Base-by-base conservation (phyloP, 345 rosid species). In the Hibiscus trionum region DNA sequence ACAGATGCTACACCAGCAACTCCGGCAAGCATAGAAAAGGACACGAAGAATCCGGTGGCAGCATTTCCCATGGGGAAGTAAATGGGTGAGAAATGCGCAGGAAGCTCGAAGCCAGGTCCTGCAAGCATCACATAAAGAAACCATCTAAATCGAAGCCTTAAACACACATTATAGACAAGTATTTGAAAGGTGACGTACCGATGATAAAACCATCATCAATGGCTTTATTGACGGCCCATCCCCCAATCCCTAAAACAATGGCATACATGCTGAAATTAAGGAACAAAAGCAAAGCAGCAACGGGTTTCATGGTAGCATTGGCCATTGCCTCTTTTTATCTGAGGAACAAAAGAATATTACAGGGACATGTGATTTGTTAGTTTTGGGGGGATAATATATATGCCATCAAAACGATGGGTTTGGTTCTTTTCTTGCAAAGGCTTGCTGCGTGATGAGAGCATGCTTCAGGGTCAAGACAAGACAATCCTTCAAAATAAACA, bases 31-130 rank as follows among this genome's bases (percentile, higher is more conserved):
- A 91, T 64, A 69, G 96, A 81, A 59, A 91, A 94, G 5, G 80
- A 86, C 66, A 91, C 91, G 16, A 94, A 91, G 83, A 91, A 94
- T 58, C 98, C 98, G 0, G 98, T 94, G 11, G 99, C 99, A 11
- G 92, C 93, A 62, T 94, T 94, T 12, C 99, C 97, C 96, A 94
- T 94, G 0, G 97, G 97, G 78, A 91, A 94, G 77, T 83, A 79
- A 72, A 94, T 86, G 0, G 99, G 96, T 7, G 97, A 94, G 78
- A 94, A 94, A 84, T 94, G 96, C 0, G 90, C 92, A 0, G 99
- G 97, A 47, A 94, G 97, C 12, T 81, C 73, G 8, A 77, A 85
- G 10, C 75, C 92, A 52, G 95, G 84, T 44, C 95, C 97, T 93
- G 85, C 35, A 84, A 11, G 62, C 12, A 8, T 26, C 15, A 47